These are phyloP conservation scores for Lactarius hatsudake DNA, from an alignment of 768 basidiomycete species.

Conservation along the genomic window DNA sequence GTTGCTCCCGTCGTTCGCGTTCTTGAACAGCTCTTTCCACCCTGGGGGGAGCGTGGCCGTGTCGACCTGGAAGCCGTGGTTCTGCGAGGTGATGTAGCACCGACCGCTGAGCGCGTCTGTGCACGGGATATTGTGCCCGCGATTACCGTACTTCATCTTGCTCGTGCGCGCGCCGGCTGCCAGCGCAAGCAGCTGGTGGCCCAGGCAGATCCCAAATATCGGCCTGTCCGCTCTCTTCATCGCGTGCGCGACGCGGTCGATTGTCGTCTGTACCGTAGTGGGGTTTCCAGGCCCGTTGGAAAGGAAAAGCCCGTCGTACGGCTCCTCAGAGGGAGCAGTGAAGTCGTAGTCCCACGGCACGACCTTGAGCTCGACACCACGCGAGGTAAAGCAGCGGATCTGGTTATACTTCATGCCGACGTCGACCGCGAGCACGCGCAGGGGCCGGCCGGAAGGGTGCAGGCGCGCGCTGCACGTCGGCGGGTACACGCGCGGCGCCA, in stretches of 20 bases:
- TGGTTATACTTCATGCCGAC: slow-evolving; percentile 99
- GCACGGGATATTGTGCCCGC: slow-evolving; percentile 98
- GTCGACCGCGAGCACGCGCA: slow-evolving; percentile 89
- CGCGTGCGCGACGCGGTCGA: slow-evolving; percentile 60
- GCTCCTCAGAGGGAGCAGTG: slow-evolving; percentile 64
- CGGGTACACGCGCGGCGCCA: slow-evolving; percentile 63
- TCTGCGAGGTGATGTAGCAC: slow-evolving; percentile 99
- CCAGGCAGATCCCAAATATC: slow-evolving; percentile 98
- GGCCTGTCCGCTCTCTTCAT: slow-evolving; percentile 76
- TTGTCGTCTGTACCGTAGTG: slow-evolving; percentile 72
- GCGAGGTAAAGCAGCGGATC: slow-evolving; percentile 89
- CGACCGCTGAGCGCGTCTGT: slow-evolving; percentile 90
- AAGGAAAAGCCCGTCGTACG: slow-evolving; percentile 92
- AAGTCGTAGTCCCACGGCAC: slow-evolving; percentile 98
- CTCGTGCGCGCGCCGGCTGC: slow-evolving; percentile 92
- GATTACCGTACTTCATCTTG: slow-evolving; percentile 99
- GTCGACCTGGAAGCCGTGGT: slow-evolving; percentile 97
- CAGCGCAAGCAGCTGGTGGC: slow-evolving; percentile 93
- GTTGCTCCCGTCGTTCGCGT: slow-evolving; percentile 96
- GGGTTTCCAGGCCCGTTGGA: slow-evolving; percentile 99
- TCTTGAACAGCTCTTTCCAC: slow-evolving; percentile 94
- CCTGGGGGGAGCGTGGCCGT: slow-evolving; percentile 68
- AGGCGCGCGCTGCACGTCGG: slow-evolving; percentile 53
- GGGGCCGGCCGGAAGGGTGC: slow-evolving; percentile 74
- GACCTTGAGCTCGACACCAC: slow-evolving; percentile 94